Evolutionary conservation across 169 alveolate genomes (phyloP), one percentile per base, ranked within the genome.

Genomic region (Babesia bovis): DNA sequence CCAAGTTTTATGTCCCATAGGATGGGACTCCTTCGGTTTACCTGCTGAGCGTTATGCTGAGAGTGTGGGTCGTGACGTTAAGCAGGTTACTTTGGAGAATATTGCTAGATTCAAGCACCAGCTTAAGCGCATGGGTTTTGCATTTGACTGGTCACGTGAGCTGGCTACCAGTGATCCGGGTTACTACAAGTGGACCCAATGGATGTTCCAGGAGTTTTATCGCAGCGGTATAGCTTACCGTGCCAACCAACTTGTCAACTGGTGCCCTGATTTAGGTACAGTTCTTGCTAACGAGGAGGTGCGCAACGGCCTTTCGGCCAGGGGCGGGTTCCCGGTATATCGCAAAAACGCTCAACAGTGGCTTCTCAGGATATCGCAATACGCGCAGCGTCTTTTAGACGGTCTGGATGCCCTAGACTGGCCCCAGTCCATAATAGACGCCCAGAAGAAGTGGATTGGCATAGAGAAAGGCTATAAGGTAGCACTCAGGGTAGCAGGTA

Each of bases 21-120:
- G 98, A 19, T 95, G 97, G 97, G 98, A 95, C 50, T 75, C 96
- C 4, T 95, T 95, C 66, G 98, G 98, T 13, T 61, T 95, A 28
- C 98, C 98, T 0, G 95, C 98, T 25, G 98, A 95, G 83, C 88
- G 95, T 70, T 93, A 93, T 44, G 96, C 98, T 0, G 66, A 91
- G 45, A 81, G 78, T 30, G 60, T 90, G 40, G 87, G 87, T n/a
- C 49, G 76, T 0, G 84, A 82, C 10, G 96, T 96, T 2, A 58
- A 67, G 25, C 58, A 66, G 32, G 91, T 92, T 63, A 91, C 95
- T 19, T 45, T 26, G 10, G 65, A 76, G 30, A 95, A 95, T 61
- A 91, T 95, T 1, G 21, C 40, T 1, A 85, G 81, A 57, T 94
- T 94, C 91, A 90, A 82, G 56, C 52, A 71, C n/a, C 95, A 95